These are phyloP conservation scores for Chlorella sp. DNA, from an alignment of 139 green algal species.

Conservation along the genomic window DNA sequence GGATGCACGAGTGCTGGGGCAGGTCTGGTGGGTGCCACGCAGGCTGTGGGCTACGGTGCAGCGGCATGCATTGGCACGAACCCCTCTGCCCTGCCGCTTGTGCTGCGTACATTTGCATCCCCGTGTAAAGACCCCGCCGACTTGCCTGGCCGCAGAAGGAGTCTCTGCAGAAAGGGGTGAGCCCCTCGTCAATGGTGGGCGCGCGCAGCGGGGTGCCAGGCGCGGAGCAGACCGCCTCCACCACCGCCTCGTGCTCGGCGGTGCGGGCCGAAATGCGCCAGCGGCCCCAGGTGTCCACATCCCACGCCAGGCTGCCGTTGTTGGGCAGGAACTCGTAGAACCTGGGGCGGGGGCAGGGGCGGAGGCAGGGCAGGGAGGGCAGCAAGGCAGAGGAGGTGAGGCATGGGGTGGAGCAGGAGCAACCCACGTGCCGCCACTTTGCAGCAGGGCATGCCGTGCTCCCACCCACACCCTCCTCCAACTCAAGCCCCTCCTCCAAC, in stretches of 20 bases:
- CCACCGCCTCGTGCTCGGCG: constrained; percentile 77
- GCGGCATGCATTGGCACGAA: too few species aligned
- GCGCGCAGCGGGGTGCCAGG: constrained; percentile 74
- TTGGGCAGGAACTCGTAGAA: constrained; percentile 95
- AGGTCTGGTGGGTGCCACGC: background rate
- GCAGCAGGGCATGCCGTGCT: too few species aligned
- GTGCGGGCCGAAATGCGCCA: constrained; percentile 54
- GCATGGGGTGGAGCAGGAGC: too few species aligned
- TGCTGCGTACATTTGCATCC: too few species aligned
- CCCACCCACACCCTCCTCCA: too few species aligned
- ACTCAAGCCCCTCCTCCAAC: too few species aligned
- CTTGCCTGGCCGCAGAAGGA: constrained; percentile 85
- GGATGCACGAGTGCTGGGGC: too few species aligned
- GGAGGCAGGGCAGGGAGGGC: background rate
- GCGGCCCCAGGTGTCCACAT: constrained; percentile 89
- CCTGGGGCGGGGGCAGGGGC: constrained; percentile 52
- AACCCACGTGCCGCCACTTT: too few species aligned
- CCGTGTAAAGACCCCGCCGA: too few species aligned
- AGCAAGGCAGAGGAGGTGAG: background rate
- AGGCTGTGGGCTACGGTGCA: too few species aligned
- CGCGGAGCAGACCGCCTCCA: constrained; percentile 72
- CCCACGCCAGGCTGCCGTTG: constrained; percentile 81
- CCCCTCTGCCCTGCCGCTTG: too few species aligned
- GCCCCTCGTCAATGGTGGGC: constrained; percentile 81
- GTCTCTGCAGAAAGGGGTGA: constrained; percentile 90